Evolutionary conservation across 1,284 basidiomycete genomes (phyloP), one percentile per base, ranked within the genome.

Genomic region (Cryptococcus hybrid): DNA sequence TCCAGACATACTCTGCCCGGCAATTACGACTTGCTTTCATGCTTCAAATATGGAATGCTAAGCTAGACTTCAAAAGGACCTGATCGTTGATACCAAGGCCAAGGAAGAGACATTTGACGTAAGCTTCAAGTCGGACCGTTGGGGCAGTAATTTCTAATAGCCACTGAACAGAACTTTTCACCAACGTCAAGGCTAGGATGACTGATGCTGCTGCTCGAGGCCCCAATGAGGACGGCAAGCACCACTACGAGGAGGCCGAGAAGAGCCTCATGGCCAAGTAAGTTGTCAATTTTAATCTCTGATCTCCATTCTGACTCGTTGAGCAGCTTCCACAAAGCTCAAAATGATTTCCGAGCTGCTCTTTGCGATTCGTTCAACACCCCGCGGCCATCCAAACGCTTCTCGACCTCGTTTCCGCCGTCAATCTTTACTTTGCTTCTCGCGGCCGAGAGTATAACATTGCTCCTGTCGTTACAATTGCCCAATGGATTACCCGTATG

Each of bases 341-440:
- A 95, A 77, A 69, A 83, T 45, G 82, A 84, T 2, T 96, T 99
- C 84, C 87, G 92, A 54, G 82, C 80, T n/a, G 90, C 94, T 0
- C 86, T 99, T 56, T 96, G 90, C 79, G 95, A 99, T 77, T 97
- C 93, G 1, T 97, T 99, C 82, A 95, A 99, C 78, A 99, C 95
- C 0, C 93, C 1, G 82, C 81, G 12, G 95, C 92, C 0, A 79
- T 99, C 47, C 83, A 85, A 64, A 80, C 86, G 54, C 79, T 99
- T 11, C 83, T 90, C 12, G 88, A 94, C 60, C 81, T 98, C 36
- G 86, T 99, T 34, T 89, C 88, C n/a, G 84, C 85, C 54, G 87
- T 90, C 13, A 98, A 98, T 74, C 82, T 92, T 35, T 99, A 98
- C 80, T 86, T 98, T 63, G 71, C 85, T 38, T 51, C 68, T 40